Percentiles rank a stretch among this genome's conserved stretches.
Evolutionary conservation across 2,329 filamentous ascomycete species (phyloP).

Genomic region (Lachnellula cervina): DNA sequence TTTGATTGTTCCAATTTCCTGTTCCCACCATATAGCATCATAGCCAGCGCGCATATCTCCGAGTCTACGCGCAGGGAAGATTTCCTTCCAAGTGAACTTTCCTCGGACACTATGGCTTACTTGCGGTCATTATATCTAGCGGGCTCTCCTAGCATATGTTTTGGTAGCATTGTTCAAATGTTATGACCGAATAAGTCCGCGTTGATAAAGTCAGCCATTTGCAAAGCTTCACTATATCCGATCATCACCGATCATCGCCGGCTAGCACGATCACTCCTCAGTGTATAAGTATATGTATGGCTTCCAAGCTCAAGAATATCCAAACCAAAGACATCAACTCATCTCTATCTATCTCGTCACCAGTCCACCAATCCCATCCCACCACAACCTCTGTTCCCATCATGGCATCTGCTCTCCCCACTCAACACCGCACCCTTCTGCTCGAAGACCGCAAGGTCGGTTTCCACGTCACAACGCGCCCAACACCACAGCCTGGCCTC

Average conservation of each 20-base stretch:
- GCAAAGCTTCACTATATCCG: background rate
- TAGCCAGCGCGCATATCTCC: too few relatives aligned
- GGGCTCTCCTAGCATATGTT: too few relatives aligned
- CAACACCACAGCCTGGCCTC: slow-evolving; percentile 29
- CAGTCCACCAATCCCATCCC: background rate
- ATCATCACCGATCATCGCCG: background rate
- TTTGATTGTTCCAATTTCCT: too few relatives aligned
- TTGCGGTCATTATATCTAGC: too few relatives aligned
- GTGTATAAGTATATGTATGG: background rate
- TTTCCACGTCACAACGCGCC: slow-evolving; percentile 19
- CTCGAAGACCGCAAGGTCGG: background rate
- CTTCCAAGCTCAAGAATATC: background rate
- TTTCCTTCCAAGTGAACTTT: too few relatives aligned
- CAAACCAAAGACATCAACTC: background rate
- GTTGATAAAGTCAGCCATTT: background rate
- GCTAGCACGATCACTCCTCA: background rate
- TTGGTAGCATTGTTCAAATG: too few relatives aligned
- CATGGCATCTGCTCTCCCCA: slow-evolving; percentile 1
- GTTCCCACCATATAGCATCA: too few relatives aligned
- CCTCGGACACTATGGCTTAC: too few relatives aligned
- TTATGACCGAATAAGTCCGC: background rate
- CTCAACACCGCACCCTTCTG: slow-evolving; percentile 4
- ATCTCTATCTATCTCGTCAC: background rate
- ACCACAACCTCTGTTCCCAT: background rate
- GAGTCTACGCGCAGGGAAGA: too few relatives aligned